Evolutionary conservation across 148 eudicot genomes (phyloP), one percentile per base, ranked within the genome.

Genomic region (Camellia japonica): DNA sequence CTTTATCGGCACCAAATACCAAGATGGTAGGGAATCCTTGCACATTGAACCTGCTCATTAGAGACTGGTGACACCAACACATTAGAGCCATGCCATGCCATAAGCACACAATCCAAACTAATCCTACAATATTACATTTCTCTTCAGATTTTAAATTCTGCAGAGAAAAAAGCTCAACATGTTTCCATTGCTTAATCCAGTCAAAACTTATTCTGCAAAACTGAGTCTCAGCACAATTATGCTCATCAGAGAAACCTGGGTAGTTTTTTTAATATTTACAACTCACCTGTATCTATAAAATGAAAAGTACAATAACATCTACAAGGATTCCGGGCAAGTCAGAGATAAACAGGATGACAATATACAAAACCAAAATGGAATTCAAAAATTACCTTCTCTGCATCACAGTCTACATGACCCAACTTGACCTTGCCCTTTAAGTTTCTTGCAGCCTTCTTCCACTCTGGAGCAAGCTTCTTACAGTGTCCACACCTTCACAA

Each of bases 1-100:
- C 92, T 92, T 95, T 95, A 87, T 95, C 98, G 13, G 96, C 97
- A 63, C 98, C 98, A 83, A 95, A 95, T 83, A 95, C 96, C 82
- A 93, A 68, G 75, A 95, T 93, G 58, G 96, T 89, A 18, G 98
- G 98, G 80, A 95, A 95, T 61, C 97, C 94, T 91, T 95, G 85
- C 61, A 93, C 97, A 54, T 88, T 90, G 81, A 88, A 95, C 89
- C 91, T 93, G 96, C 98, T 85, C 96, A 90, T 90, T 76, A 96
- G 82, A 71, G 98, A 92, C 99, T 96, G 93, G 68, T 63, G 80
- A 75, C 73, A 75, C 51, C 14, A 78, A 47, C 68, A 7, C 68
- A 41, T 89, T 72, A 89, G 85, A 68, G 49, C 41, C 47, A n/a
- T 58, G 78, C 51, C 59, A 51, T 43, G 51, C 44, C 41, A 38